Evolutionary conservation across 768 basidiomycete species (phyloP).

Genomic region (Terana coerulea): DNA sequence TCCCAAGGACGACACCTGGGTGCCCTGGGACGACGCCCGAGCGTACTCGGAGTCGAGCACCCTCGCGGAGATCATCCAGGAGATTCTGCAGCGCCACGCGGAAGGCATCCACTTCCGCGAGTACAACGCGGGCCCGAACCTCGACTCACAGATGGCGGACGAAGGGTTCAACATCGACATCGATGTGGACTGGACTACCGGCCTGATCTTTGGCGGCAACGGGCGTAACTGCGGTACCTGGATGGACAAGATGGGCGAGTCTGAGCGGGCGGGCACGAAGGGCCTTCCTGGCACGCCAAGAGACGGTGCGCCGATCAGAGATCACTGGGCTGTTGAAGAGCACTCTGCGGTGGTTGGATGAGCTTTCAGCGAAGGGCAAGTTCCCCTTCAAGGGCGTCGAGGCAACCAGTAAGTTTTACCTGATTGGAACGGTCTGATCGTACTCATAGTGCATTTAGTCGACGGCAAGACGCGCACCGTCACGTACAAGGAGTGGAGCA

Average conservation of each 20-base stretch:
- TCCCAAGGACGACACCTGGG: slow-evolving; percentile 92
- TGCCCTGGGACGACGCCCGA: slow-evolving; percentile 79
- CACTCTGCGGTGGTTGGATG: slow-evolving; percentile 83
- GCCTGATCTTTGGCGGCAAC: slow-evolving; percentile 86
- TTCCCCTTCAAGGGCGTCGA: slow-evolving; percentile 93
- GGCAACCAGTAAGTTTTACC: slow-evolving; percentile 56
- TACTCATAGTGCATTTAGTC: slow-evolving; percentile 47
- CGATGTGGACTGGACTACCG: slow-evolving; percentile 93
- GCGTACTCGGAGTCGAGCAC: slow-evolving; percentile 83
- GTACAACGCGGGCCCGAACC: slow-evolving; percentile 91
- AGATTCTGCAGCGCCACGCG: slow-evolving; percentile 92
- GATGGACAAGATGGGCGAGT: slow-evolving; percentile 99
- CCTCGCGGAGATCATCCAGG: slow-evolving; percentile 94
- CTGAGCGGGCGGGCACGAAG: slow-evolving; percentile 85
- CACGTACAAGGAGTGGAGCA: slow-evolving; percentile 88
- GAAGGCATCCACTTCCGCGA: slow-evolving; percentile 92
- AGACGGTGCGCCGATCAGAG: slow-evolving; percentile 94
- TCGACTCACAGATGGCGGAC: slow-evolving; percentile 97
- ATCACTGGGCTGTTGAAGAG: slow-evolving; percentile 93
- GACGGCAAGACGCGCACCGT: slow-evolving; percentile 64
- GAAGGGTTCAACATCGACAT: slow-evolving; percentile 93
- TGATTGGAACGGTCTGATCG: too few species aligned
- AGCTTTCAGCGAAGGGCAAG: slow-evolving; percentile 54
- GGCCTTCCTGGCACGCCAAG: slow-evolving; percentile 95
- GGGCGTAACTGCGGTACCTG: slow-evolving; percentile 86